phyloP scores from a whole-genome alignment of 177 flowering plant species.

The Telopea speciosissima region DNA sequence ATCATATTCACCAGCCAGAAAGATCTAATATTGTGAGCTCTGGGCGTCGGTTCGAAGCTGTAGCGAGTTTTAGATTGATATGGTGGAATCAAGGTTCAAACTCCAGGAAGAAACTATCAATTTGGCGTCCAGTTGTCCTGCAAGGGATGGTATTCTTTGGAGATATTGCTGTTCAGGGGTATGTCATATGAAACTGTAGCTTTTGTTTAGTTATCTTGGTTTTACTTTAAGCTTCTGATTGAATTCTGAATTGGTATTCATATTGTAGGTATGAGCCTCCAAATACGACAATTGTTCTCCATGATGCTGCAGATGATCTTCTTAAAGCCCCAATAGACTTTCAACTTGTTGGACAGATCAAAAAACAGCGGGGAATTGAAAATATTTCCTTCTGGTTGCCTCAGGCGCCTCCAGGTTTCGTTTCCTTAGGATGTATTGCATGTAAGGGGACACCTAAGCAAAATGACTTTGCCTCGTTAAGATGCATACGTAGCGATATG shows the following conservation, averaged over 20 bases:
- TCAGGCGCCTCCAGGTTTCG: conserved; percentile 93
- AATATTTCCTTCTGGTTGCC: conserved; percentile 85
- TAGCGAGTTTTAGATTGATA: conserved; percentile 71
- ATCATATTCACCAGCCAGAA: conserved; percentile 29
- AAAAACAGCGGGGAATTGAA: conserved; percentile 75
- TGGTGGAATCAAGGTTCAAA: conserved; percentile 90
- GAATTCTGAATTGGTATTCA: conserved; percentile 4
- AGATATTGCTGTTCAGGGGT: conserved; percentile 90
- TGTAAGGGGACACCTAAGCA: conserved; percentile 68
- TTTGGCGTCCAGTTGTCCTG: conserved; percentile 93
- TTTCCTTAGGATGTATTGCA: conserved; percentile 88
- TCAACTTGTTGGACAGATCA: conserved; percentile 73
- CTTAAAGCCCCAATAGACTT: conserved; percentile 62
- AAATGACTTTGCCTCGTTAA: conserved; percentile 48
- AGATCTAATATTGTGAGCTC: conserved; percentile 35
- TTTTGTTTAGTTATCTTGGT: conserved; percentile 1
- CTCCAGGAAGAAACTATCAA: conserved; percentile 73
- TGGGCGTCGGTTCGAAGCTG: conserved; percentile 54
- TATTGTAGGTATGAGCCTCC: conserved; percentile 83
- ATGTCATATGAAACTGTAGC: conserved; percentile 13
- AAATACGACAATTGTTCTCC: conserved; percentile 64
- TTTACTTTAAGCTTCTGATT: conserved; percentile 6
- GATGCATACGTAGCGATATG: conserved; percentile 91
- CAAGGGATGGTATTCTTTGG: conserved; percentile 80
- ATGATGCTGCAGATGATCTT: conserved; percentile 57